A percentile compares a stretch with the other conserved stretches of the same genome.
These are phyloP conservation scores for Aurifilum marmelostoma DNA, from an alignment of 2,329 filamentous ascomycete species.

Conservation along the genomic window DNA sequence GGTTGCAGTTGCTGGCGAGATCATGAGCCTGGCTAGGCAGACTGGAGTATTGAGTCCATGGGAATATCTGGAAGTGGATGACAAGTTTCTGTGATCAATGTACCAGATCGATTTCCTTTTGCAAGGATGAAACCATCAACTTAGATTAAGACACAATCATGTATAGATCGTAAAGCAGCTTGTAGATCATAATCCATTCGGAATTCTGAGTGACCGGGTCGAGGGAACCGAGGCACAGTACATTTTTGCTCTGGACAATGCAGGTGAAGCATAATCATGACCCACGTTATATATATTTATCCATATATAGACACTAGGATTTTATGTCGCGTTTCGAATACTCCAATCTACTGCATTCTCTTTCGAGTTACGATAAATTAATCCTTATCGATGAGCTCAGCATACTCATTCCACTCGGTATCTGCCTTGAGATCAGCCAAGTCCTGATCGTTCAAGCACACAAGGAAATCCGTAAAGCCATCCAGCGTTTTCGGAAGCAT, in stretches of 20 bases:
- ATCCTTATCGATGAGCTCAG: not conserved
- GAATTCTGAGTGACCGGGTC: not conserved
- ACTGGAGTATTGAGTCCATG: not conserved
- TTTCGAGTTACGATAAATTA: no score
- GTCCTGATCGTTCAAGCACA: constrained; percentile 2
- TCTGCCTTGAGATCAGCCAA: not conserved
- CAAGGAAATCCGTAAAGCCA: not conserved
- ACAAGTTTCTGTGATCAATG: not conserved
- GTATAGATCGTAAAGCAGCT: not conserved
- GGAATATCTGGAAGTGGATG: not conserved
- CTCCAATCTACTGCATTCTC: not conserved
- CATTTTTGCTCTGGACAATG: no score
- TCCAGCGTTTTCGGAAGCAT: not conserved
- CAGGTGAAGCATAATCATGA: no score
- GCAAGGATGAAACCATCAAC: not conserved
- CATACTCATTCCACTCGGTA: constrained; percentile 1
- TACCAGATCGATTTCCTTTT: not conserved
- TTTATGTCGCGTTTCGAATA: no score
- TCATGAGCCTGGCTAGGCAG: not conserved
- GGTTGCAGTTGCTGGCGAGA: not conserved
- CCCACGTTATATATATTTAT: no score
- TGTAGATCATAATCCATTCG: not conserved
- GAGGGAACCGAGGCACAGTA: no score
- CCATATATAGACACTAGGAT: no score
- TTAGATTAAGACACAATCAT: no score